phyloP scores from a whole-genome alignment of 2,329 filamentous ascomycete genomes.

The Beauveria sp. region DNA sequence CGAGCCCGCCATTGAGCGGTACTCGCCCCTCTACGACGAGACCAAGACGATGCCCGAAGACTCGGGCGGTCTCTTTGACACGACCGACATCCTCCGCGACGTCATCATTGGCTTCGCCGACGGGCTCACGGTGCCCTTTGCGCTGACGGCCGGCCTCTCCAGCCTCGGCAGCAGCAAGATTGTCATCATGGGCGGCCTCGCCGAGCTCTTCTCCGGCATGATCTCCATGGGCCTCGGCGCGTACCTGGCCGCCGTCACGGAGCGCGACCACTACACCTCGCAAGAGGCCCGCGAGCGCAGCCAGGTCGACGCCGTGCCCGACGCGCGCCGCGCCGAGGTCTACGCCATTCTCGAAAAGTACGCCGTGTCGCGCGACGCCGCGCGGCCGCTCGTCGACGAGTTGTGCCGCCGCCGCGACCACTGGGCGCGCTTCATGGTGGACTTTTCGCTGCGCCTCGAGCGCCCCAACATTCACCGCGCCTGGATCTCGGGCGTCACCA shows the following conservation, averaged over 20 bases:
- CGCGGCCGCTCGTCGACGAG: slow-evolving; percentile 39
- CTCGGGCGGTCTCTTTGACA: slow-evolving; percentile 24
- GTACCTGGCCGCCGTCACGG: slow-evolving; percentile 58
- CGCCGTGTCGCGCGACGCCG: slow-evolving; percentile 35
- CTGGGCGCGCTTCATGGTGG: slow-evolving; percentile 53
- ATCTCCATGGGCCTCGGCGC: slow-evolving; percentile 74
- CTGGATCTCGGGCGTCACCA: slow-evolving; percentile 53
- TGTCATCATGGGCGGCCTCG: slow-evolving; percentile 64
- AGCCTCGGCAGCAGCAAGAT: slow-evolving; percentile 56
- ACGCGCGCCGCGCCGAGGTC: slow-evolving; percentile 38
- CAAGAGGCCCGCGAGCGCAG: slow-evolving; percentile 37
- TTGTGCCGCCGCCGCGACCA: slow-evolving; percentile 39
- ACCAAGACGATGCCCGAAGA: slow-evolving; percentile 14
- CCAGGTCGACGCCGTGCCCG: slow-evolving; percentile 35
- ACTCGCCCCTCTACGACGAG: slow-evolving; percentile 18
- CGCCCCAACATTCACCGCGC: slow-evolving; percentile 36
- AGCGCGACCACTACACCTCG: slow-evolving; percentile 42
- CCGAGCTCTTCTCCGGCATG: slow-evolving; percentile 67
- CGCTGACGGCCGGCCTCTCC: slow-evolving; percentile 65
- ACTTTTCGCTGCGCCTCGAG: slow-evolving; percentile 45
- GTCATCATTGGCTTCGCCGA: slow-evolving; percentile 71
- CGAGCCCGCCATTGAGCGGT: slow-evolving; percentile 23
- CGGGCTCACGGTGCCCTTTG: slow-evolving; percentile 73
- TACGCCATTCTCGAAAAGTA: slow-evolving; percentile 44
- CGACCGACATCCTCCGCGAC: slow-evolving; percentile 47